Conservation (phyloP, 495 filamentous ascomycete species). For the Amniculicola lignicola region DNA sequence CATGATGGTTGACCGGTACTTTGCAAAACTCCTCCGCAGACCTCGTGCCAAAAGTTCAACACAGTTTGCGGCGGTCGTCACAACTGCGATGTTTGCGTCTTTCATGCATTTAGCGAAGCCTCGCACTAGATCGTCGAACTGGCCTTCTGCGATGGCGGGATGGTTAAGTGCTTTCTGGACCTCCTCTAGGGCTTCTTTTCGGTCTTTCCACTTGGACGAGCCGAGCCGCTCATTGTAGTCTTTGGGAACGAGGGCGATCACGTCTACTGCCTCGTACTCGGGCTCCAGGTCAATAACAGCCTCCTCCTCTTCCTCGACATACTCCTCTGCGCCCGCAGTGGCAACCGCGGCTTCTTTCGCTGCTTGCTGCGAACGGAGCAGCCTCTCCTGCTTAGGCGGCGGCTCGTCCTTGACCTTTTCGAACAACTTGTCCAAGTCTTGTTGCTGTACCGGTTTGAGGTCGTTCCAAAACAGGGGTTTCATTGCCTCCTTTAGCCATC, state of each 20-base stretch:
- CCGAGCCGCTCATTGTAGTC: conserved; percentile 76
- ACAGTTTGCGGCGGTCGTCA: conserved; percentile 89
- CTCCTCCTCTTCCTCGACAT: conserved; percentile 66
- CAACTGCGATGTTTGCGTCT: conserved; percentile 95
- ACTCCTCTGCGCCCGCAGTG: conserved; percentile 50
- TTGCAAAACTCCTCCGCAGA: conserved; percentile 70
- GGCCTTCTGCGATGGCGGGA: conserved; percentile 86
- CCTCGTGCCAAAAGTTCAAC: conserved; percentile 91
- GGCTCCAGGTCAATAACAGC: conserved; percentile 73
- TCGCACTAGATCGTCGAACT: conserved; percentile 77
- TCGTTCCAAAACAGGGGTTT: conserved; percentile 97
- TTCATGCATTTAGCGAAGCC: conserved; percentile 94
- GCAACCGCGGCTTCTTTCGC: conserved; percentile 65
- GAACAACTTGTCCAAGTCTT: conserved; percentile 90
- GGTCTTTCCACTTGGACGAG: conserved; percentile 96
- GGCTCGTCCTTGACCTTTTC: conserved; percentile 88
- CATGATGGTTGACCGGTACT: conserved; percentile 76
- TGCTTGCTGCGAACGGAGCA: conserved; percentile 86
- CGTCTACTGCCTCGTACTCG: conserved; percentile 76
- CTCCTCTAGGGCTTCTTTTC: conserved; percentile 90
- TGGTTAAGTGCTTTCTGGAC: conserved; percentile 74
- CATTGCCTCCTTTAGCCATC: conserved; percentile 97
- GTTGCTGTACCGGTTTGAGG: conserved; percentile 91
- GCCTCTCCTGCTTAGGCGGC: conserved; percentile 80
- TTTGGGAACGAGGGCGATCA: conserved; percentile 76